Evolutionary conservation across 1,284 basidiomycete genomes (phyloP).

Genomic region (Crepidotus sp.): DNA sequence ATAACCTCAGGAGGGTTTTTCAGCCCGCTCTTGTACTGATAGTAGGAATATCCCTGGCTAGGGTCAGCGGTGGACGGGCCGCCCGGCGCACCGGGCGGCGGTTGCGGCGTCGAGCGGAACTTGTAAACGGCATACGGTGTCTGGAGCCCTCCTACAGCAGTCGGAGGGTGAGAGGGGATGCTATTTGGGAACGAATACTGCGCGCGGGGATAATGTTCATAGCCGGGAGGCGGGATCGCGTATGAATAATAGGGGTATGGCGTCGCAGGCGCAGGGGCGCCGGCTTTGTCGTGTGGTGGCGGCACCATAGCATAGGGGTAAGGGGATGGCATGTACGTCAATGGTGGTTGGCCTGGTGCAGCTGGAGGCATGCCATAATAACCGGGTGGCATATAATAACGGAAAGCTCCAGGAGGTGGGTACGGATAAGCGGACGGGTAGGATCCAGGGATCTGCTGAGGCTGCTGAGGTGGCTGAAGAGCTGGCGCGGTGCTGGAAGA

Average conservation of each 20-base stretch:
- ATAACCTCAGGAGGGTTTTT: slow-evolving; percentile 3
- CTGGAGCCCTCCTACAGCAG: not conserved
- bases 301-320: slow-evolving; percentile 10
- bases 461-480: not conserved
- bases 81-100: slow-evolving; percentile 10
- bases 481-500: not conserved
- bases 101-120: slow-evolving; percentile 2
- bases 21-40: slow-evolving; percentile 5
- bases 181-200: not conserved
- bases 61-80: slow-evolving; percentile 2
- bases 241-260: slow-evolving; percentile 15
- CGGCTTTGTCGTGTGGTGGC: not conserved
- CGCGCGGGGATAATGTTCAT: slow-evolving; percentile 5
- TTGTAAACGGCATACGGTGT: slow-evolving; percentile 4
- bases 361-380: slow-evolving; percentile 21
- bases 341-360: slow-evolving; percentile 5
- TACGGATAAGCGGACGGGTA: slow-evolving; percentile 7
- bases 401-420: slow-evolving; percentile 22
- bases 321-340: slow-evolving; percentile 8
- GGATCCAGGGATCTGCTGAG: not conserved
- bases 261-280: not conserved
- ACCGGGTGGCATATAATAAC: slow-evolving; percentile 28
- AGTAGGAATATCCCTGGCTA: slow-evolving; percentile 1
- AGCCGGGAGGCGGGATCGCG: slow-evolving; percentile 4
- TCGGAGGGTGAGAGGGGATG: not conserved